phyloP scores from a whole-genome alignment of 768 basidiomycete species.

The Mycena capillaripes region DNA sequence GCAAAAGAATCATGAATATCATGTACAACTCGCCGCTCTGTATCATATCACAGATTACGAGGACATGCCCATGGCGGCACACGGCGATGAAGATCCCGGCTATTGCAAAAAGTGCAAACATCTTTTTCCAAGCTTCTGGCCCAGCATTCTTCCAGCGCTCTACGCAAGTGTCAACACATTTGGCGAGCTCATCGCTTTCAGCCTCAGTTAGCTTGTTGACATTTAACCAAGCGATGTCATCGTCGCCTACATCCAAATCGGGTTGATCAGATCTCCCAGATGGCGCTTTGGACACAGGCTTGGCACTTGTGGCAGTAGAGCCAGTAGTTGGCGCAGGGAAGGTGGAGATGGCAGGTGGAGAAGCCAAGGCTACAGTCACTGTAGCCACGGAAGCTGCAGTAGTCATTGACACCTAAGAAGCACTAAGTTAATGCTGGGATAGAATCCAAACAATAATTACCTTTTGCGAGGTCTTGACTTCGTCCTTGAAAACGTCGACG shows the following conservation, averaged over 20 bases:
- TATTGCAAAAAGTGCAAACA: slow-evolving; percentile 41
- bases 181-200: not conserved
- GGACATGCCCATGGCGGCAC: slow-evolving; percentile 45
- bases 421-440: not conserved
- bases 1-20: not conserved
- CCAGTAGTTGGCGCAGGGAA: no score
- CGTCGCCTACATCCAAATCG: no score
- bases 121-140: slow-evolving; percentile 35
- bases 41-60: slow-evolving; percentile 45
- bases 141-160: not conserved
- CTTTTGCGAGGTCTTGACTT: not conserved
- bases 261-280: no score
- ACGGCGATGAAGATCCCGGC: slow-evolving; percentile 44
- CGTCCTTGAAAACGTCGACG: slow-evolving; percentile 12
- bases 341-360: no score
- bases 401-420: not conserved
- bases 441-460: not conserved
- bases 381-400: not conserved
- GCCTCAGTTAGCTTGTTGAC: not conserved
- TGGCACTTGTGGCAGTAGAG: no score
- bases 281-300: no score
- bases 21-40: slow-evolving; percentile 43
- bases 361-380: no score
- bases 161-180: not conserved
- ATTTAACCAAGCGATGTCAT: slow-evolving; percentile 9